Conservation (phyloP, 2,329 filamentous ascomycete genomes). For the Penicillium sp. region DNA sequence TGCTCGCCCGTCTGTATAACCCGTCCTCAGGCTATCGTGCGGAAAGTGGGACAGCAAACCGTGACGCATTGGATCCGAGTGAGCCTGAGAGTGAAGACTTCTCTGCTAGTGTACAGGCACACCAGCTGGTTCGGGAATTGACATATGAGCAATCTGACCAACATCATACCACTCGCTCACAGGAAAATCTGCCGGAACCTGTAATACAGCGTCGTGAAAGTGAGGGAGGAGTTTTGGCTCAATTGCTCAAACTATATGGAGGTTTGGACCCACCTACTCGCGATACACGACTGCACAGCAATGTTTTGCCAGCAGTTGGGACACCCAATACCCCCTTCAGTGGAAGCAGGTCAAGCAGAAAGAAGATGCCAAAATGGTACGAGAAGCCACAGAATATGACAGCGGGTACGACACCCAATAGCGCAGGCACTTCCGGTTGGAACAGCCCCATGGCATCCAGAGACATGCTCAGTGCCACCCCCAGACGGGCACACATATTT, state of each 20-base stretch:
- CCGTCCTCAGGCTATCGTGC: not conserved
- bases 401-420: not conserved
- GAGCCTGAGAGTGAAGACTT: not conserved
- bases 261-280: not conserved
- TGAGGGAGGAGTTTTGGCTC: not conserved
- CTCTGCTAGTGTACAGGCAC: not conserved
- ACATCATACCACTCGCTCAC: not conserved
- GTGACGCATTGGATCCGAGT: not conserved
- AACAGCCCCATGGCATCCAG: not conserved
- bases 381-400: not conserved
- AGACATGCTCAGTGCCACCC: not conserved
- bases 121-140: not conserved
- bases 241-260: not conserved
- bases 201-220: not conserved
- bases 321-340: not conserved
- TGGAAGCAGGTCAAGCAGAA: not conserved
- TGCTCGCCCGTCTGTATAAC: not conserved
- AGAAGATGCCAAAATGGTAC: not conserved
- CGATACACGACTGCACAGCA: not conserved
- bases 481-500: slow-evolving; percentile 21
- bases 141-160: not conserved
- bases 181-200: not conserved
- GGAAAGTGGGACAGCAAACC: not conserved
- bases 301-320: not conserved
- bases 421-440: not conserved